Evolutionary conservation across 257 asterid genomes (phyloP).

Genomic region (Craterostigma plantagineum): DNA sequence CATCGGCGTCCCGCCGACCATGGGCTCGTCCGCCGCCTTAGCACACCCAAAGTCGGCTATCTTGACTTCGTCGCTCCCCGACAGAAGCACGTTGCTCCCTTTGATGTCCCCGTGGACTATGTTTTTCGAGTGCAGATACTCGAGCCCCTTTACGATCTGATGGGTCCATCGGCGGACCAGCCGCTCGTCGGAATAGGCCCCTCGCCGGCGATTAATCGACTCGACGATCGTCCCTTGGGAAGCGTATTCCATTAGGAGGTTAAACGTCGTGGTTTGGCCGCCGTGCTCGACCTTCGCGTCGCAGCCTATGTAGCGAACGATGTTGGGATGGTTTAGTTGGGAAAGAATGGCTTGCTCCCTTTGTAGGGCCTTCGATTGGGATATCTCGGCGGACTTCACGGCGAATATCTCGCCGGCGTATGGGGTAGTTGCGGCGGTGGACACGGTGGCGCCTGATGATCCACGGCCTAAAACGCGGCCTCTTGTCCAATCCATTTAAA

Average conservation of each 20-base stretch:
- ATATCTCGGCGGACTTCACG: slow-evolving; percentile 45
- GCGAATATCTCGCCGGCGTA: slow-evolving; percentile 27
- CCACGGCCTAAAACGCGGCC: slow-evolving; percentile 59
- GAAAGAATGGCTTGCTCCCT: slow-evolving; percentile 39
- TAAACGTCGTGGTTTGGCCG: slow-evolving; percentile 14
- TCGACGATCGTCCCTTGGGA: slow-evolving; percentile 28
- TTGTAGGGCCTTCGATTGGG: slow-evolving; percentile 20
- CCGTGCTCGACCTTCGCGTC: slow-evolving; percentile 24
- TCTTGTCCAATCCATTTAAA: slow-evolving; percentile 55
- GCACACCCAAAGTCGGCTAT: slow-evolving; percentile 73
- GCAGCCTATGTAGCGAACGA: slow-evolving; percentile 35
- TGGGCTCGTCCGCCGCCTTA: slow-evolving; percentile 13
- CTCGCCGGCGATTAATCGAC: slow-evolving; percentile 8
- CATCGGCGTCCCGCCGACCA: slow-evolving; percentile 51
- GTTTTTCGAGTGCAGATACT: slow-evolving; percentile 40
- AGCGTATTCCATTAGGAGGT: slow-evolving; percentile 40
- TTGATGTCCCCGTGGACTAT: slow-evolving; percentile 72
- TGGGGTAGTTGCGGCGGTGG: slow-evolving; percentile 10
- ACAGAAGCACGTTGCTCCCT: slow-evolving; percentile 38
- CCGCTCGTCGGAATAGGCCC: slow-evolving; percentile 24
- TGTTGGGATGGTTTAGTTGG: slow-evolving; percentile 13
- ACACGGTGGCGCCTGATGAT: slow-evolving; percentile 43
- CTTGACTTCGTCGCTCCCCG: slow-evolving; percentile 19
- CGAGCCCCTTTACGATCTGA: slow-evolving; percentile 35
- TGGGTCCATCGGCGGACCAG: slow-evolving; percentile 16